Base-by-base conservation (phyloP, 768 basidiomycete genomes). In the Auricularia heimuer region DNA sequence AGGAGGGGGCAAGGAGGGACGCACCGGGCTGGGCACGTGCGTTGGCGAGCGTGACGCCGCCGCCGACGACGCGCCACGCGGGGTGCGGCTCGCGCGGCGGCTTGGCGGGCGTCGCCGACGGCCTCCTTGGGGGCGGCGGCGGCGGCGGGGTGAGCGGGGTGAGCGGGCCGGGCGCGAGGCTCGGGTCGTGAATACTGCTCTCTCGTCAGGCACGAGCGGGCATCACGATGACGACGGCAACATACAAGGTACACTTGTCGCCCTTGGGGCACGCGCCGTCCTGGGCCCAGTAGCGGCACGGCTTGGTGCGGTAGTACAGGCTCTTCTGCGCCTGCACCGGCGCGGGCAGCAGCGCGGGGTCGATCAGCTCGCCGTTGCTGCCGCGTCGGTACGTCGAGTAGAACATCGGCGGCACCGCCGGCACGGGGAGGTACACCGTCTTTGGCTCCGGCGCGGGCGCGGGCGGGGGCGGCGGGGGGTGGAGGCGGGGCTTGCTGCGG, bases 51-150 rank as follows among this genome's bases (percentile, higher is more conserved):
- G 82, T 79, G n/a, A 90, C 89, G 3, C 89, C 89, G 14, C 89
- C 89, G 0, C 89, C 87, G 62, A 90, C 87, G 12, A 90, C 88
- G 54, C 89, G 80, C 89, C 89, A 90, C 3, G 82, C 87, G 68
- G 83, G 86, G 72, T 77, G 87, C 65, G 80, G 80, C 67, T 75
- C 84, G 69, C 77, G 73, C 37, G 78, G 77, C 54, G 80, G 79
- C 39, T 74, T 71, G 74, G 73, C 36, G 71, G 51, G 11, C 76
- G 74, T 33, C 75, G 61, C 44, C 3, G 66, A 67, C 10, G 64
- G 64, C 21, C 66, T 65, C 1, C 3, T 35, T 36, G 37, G 62
- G 62, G 10, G 34, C 12, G 16, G n/a, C 21, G 7, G 35, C 18
- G 44, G 18, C 44, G 35, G 39, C 18, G 2, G 62, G 18, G 44